These are phyloP conservation scores for Pseudisothecium myosuroides DNA, from an alignment of 225 moss, liverwort and hornwort species.

Conservation along the genomic window DNA sequence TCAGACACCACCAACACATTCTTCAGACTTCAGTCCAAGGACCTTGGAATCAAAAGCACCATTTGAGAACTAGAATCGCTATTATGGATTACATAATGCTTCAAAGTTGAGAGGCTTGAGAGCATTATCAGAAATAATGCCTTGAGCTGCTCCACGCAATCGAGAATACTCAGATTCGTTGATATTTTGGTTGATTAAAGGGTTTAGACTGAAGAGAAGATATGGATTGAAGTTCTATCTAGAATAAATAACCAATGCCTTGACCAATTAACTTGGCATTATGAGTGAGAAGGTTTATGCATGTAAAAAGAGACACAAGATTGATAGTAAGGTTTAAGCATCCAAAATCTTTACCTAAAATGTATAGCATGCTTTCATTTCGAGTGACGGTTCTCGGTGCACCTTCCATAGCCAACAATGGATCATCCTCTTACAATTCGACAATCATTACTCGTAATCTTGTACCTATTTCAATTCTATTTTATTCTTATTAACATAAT, in stretches of 20 bases:
- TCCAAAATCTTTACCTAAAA: not conserved
- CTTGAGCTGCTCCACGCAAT: not conserved
- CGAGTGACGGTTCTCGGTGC: not conserved
- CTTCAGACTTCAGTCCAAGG: not conserved
- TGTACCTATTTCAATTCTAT: not conserved
- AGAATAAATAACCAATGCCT: not conserved
- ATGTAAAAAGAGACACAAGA: not conserved
- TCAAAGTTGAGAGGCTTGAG: not conserved
- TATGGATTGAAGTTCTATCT: not conserved
- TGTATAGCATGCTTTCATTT: not conserved
- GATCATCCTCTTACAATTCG: not conserved
- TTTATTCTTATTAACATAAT: not conserved
- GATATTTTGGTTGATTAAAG: not conserved
- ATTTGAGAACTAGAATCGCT: not conserved
- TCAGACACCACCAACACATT: not conserved
- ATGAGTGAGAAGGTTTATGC: not conserved
- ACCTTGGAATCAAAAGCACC: not conserved
- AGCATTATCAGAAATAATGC: not conserved
- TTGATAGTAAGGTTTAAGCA: not conserved
- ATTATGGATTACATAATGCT: not conserved
- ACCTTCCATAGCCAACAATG: not conserved
- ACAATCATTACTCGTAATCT: not conserved
- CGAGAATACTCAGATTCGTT: not conserved
- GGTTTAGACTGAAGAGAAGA: not conserved
- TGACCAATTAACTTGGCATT: not conserved